Percentiles rank a stretch among this genome's conserved stretches.
Conservation (phyloP, 495 filamentous ascomycete species). For the Bacidia rubella region DNA sequence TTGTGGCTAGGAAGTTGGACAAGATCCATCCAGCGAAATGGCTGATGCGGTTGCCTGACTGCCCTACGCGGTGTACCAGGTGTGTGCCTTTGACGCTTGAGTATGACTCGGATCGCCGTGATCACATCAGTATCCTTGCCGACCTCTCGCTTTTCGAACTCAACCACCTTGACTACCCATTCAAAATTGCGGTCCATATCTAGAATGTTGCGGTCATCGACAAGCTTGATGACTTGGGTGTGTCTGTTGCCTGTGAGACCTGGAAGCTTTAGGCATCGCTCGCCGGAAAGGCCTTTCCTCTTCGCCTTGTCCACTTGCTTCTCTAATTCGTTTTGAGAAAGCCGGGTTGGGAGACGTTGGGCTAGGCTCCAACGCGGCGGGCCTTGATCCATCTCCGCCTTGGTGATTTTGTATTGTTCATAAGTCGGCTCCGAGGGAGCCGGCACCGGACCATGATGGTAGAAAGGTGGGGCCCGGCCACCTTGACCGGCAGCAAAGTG, state of each 20-base stretch:
- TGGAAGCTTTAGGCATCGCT: neutral
- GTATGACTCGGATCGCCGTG: conserved; percentile 11
- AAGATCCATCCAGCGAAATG: neutral
- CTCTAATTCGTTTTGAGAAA: conserved; percentile 9
- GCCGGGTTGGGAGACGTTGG: conserved; percentile 6
- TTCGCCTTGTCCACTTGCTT: conserved; percentile 9
- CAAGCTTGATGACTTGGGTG: conserved; percentile 10
- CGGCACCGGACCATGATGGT: neutral
- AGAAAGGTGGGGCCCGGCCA: neutral
- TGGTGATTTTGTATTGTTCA: conserved; percentile 2
- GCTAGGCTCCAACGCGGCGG: conserved; percentile 4
- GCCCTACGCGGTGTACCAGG: neutral
- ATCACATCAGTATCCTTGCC: neutral
- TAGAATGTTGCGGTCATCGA: conserved; percentile 6
- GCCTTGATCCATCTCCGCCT: neutral
- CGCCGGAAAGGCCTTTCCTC: conserved; percentile 3
- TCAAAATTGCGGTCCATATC: conserved; percentile 9
- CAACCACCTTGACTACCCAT: conserved; percentile 10
- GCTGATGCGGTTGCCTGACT: neutral
- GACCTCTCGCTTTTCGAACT: neutral
- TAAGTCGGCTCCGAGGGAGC: neutral
- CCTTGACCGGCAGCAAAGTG: neutral
- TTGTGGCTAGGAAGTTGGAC: neutral
- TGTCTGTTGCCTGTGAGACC: conserved; percentile 13
- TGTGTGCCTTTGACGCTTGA: conserved; percentile 11